Conservation (phyloP, 2,329 filamentous ascomycete genomes). For the Ophiocordyceps camponoti-floridani region DNA sequence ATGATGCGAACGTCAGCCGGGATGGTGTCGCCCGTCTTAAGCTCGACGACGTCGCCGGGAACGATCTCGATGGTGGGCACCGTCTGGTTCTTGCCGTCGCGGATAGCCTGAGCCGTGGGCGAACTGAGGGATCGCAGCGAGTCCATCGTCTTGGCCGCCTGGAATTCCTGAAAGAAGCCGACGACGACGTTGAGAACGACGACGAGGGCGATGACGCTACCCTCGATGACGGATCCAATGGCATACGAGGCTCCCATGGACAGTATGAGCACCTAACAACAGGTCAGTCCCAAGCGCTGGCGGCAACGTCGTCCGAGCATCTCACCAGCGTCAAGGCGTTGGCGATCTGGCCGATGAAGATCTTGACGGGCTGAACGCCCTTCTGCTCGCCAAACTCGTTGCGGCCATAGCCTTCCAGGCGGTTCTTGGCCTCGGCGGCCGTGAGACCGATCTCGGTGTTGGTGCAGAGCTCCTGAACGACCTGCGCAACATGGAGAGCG, state of each 20-base stretch:
- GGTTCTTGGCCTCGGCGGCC: constrained; percentile 29
- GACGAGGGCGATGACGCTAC: constrained; percentile 37
- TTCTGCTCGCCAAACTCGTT: constrained; percentile 46
- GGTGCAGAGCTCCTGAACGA: constrained; percentile 35
- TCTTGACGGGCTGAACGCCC: constrained; percentile 43
- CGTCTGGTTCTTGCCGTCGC: constrained; percentile 19
- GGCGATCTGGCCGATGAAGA: constrained; percentile 46
- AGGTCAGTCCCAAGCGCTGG: background rate
- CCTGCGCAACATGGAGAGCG: constrained; percentile 32
- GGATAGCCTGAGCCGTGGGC: constrained; percentile 23
- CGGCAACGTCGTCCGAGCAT: background rate
- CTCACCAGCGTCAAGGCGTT: constrained; percentile 51
- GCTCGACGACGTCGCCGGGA: constrained; percentile 36
- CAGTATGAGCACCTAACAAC: constrained; percentile 27
- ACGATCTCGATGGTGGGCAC: constrained; percentile 27
- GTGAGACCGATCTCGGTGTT: constrained; percentile 40
- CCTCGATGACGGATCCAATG: constrained; percentile 41
- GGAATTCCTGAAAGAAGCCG: constrained; percentile 26
- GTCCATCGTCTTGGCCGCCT: constrained; percentile 31
- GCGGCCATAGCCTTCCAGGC: constrained; percentile 36
- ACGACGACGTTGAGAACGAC: constrained; percentile 40
- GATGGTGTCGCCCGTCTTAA: constrained; percentile 40
- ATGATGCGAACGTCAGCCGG: constrained; percentile 39
- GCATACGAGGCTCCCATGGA: constrained; percentile 40
- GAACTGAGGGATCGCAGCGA: constrained; percentile 24